Conservation (phyloP, 2,329 filamentous ascomycete genomes). For the Macroventuria anomochaeta region DNA sequence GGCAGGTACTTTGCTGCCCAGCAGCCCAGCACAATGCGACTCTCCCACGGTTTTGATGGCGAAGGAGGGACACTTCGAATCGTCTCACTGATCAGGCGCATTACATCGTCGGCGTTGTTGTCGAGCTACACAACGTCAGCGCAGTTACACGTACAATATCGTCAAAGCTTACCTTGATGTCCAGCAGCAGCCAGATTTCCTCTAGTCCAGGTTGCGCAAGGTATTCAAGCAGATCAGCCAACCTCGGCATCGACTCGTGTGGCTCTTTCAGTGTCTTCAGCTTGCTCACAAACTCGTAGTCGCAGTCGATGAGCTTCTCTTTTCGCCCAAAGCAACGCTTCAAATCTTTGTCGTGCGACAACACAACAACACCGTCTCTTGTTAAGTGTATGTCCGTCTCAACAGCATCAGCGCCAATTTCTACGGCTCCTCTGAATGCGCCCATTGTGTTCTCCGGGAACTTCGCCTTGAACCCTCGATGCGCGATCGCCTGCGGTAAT, state of each 20-base stretch:
- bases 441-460: constrained; percentile 87
- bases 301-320: constrained; percentile 74
- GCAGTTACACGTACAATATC: neutral
- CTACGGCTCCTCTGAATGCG: constrained; percentile 76
- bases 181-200: constrained; percentile 80
- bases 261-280: constrained; percentile 72
- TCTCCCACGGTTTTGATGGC: constrained; percentile 66
- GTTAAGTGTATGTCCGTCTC: constrained; percentile 90
- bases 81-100: constrained; percentile 70
- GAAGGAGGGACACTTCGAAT: constrained; percentile 60
- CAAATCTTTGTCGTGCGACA: constrained; percentile 81
- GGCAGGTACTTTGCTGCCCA: constrained; percentile 81
- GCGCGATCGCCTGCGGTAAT: constrained; percentile 75
- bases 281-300: constrained; percentile 74
- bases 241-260: constrained; percentile 72
- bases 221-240: constrained; percentile 76
- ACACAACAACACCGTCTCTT: constrained; percentile 80
- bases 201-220: constrained; percentile 69
- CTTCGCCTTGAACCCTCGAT: constrained; percentile 77
- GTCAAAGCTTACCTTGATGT: constrained; percentile 77
- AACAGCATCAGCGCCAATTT: constrained; percentile 77
- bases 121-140: constrained; percentile 60
- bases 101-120: constrained; percentile 73
- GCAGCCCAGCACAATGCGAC: constrained; percentile 78
- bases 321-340: constrained; percentile 82